Evolutionary conservation across 1,284 basidiomycete species (phyloP), one percentile per base, ranked within the genome.

Genomic region (Marasmius fiardii): DNA sequence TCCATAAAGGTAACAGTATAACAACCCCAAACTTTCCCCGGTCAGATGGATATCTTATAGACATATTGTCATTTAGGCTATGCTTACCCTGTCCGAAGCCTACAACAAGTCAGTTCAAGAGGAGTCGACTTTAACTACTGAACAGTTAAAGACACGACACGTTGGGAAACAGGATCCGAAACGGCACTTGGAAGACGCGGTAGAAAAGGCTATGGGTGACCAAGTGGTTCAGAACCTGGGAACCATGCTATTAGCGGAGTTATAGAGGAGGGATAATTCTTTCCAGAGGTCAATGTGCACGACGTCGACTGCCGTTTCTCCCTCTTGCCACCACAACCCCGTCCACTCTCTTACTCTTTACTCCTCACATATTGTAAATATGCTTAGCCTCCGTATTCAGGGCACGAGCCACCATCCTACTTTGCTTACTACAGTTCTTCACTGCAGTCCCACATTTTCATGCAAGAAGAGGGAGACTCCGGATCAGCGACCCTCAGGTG

Each of bases 131-230:
- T 76, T 98, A 56, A 90, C 93, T 18, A 69, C 88, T 16, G 92
- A 96, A 50, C 93, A 97, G 68, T 80, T 97, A 50, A 95, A 96
- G 76, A 97, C 93, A 54, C 85, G 95, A 61, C 95, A 98, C 72
- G 95, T 98, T 64, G 95, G 95, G 58, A 98, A 97, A 74, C 93
- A 96, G 66, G 95, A 98, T 76, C 95, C 95, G 44, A 98, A 98
- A 76, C 85, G 95, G 64, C 95, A 98, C 77, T 72, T 98, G 61
- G 94, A 96, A 67, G 95, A 97, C 73, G 90, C 91, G 28, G 95
- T 96, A n/a, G 95, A 97, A 74, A 92, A 90, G 72, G 92, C 93
- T 1, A 96, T 98, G 86, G 93, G 92, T 16, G 88, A 95, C 72
- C 93, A 97, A 73, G 94, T 98, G 58, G 89, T 95, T 39, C 95